Percentiles rank a stretch among this genome's conserved stretches.
These are phyloP conservation scores for Fallopia convolvulus DNA, from an alignment of 148 eudicot genomes.

Conservation along the genomic window DNA sequence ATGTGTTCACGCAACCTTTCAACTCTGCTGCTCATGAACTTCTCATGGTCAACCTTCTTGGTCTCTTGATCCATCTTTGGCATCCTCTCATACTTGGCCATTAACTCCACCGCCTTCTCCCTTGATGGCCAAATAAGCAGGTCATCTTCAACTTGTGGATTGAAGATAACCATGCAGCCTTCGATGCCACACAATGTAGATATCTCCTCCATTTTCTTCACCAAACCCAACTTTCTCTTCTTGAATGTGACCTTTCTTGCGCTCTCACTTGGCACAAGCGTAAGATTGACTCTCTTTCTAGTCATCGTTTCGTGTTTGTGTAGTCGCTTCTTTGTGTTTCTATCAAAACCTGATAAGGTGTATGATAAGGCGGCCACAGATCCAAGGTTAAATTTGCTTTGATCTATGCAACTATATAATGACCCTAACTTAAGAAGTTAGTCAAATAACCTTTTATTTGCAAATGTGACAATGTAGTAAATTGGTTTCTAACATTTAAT, in stretches of 20 bases:
- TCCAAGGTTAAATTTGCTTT: background rate
- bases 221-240: constrained; percentile 15
- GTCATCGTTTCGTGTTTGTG: constrained; percentile 7
- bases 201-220: constrained; percentile 23
- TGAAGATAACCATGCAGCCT: constrained; percentile 12
- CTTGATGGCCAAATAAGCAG: constrained; percentile 11
- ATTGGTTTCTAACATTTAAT: background rate
- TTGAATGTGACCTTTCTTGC: constrained; percentile 9
- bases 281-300: constrained; percentile 5
- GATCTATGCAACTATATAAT: background rate
- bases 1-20: background rate
- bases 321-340: background rate
- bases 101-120: background rate
- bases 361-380: background rate
- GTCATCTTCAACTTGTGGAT: background rate
- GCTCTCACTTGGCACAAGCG: constrained; percentile 1
- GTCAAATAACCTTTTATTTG: background rate
- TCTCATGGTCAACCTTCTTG: constrained; percentile 18
- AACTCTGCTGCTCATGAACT: constrained; percentile 13
- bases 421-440: background rate
- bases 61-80: background rate
- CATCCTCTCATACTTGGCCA: constrained; percentile 11
- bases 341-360: background rate
- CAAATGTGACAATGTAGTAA: background rate
- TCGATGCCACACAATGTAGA: constrained; percentile 12